These are phyloP conservation scores for Colletotrichum tanaceti DNA, from an alignment of 2,329 filamentous ascomycete species.

Conservation along the genomic window DNA sequence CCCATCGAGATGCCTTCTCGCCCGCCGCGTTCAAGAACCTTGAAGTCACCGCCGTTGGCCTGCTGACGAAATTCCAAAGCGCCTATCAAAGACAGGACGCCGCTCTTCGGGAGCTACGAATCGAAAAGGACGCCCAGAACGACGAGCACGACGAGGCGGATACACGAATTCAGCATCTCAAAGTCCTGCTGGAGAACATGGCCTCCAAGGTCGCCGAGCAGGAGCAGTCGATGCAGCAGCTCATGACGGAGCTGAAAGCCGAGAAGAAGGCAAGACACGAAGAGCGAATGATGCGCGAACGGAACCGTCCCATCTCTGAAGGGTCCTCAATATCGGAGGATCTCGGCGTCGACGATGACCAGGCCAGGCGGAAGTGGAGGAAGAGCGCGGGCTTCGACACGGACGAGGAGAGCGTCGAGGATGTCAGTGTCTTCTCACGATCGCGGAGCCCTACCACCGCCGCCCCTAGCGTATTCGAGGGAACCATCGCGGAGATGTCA, in stretches of 20 bases:
- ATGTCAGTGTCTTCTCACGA: constrained; percentile 70
- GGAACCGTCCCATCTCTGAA: constrained; percentile 47
- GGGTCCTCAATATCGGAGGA: constrained; percentile 63
- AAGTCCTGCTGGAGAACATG: constrained; percentile 71
- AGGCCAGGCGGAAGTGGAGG: constrained; percentile 56
- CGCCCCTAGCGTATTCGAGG: constrained; percentile 51
- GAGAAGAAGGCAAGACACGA: constrained; percentile 62
- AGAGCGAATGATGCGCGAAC: constrained; percentile 50
- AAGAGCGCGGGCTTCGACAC: constrained; percentile 59
- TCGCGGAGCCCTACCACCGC: constrained; percentile 67
- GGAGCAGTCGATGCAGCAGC: constrained; percentile 61
- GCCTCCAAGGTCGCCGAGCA: constrained; percentile 64
- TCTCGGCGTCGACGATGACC: constrained; percentile 65
- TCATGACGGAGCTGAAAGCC: constrained; percentile 62
- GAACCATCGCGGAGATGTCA: constrained; percentile 38
- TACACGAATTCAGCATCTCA: constrained; percentile 64
- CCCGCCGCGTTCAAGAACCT: constrained; percentile 71
- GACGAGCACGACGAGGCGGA: constrained; percentile 68
- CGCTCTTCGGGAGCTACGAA: constrained; percentile 62
- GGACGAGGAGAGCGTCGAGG: constrained; percentile 63
- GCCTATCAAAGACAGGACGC: constrained; percentile 67
- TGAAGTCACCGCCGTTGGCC: constrained; percentile 66
- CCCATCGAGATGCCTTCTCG: constrained; percentile 64
- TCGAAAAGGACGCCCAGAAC: constrained; percentile 63
- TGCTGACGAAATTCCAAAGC: constrained; percentile 67